Evolutionary conservation across 805 yeast species (phyloP), one percentile per base, ranked within the genome.

Genomic region (Candida boidinii): DNA sequence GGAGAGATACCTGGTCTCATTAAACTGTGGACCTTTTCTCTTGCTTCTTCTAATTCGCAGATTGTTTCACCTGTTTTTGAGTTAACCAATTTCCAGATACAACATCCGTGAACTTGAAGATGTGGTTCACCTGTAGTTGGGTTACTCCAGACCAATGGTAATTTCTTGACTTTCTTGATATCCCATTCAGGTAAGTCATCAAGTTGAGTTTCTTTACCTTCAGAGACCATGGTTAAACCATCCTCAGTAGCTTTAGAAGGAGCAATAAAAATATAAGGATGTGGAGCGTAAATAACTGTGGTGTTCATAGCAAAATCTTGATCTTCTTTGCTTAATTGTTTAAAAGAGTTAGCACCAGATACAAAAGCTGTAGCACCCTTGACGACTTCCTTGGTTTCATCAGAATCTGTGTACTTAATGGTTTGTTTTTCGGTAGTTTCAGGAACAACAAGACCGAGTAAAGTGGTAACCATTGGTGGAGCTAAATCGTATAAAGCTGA

Each of bases 341-440:
- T 74, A 50, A 80, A 86, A 0, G 94, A 94, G 23, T 66, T 73
- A 27, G 76, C 79, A n/a, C 95, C 95, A 28, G 86, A 76, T 12
- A 83, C 83, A 55, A 86, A 86, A 16, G 92, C 87, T 7, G 95
- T 86, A 17, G 95, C 90, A 34, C 94, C 95, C 51, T 79, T 88
- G 5, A 82, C 73, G 30, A 82, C 62, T 39, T 72, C 77, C 45
- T 79, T 60, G 33, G 64, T 70, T 36, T 81, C 88, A 15, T 73
- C 73, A 19, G 74, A 64, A 45, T 74, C 80, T 39, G 73, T 85
- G 48, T 85, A 85, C 32, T 67, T 66, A 44, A 86, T 74, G 18
- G 56, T 72, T 49, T 76, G 81, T 39, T 68, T 75, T 43, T 72
- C 76, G n/a, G 67, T 59, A 14, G 71, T 61, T 15, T 79, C 73